These are phyloP conservation scores for Beauveria varroae DNA, from an alignment of 2,329 filamentous ascomycete genomes.

Conservation along the genomic window DNA sequence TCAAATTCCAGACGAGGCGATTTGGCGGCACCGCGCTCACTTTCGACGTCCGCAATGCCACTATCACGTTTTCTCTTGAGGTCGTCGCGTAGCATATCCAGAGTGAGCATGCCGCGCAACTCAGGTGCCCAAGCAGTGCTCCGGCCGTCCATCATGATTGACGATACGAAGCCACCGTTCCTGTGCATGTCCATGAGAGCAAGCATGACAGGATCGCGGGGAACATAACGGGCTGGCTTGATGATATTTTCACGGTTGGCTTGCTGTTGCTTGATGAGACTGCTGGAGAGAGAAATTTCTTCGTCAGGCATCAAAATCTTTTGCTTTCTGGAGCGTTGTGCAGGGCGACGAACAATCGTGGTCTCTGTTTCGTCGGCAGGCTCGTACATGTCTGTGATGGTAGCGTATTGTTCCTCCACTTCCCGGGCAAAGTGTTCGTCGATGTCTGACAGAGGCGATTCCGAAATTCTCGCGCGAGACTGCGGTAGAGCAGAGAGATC, in stretches of 20 bases:
- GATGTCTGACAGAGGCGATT: constrained; percentile 63
- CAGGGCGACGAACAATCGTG: constrained; percentile 57
- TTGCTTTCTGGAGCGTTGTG: constrained; percentile 66
- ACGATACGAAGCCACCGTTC: constrained; percentile 81
- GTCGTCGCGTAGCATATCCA: constrained; percentile 73
- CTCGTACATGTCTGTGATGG: constrained; percentile 53
- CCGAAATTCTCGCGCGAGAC: constrained; percentile 56
- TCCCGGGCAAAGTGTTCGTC: constrained; percentile 55
- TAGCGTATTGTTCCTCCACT: constrained; percentile 50
- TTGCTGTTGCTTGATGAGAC: constrained; percentile 79
- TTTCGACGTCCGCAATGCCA: constrained; percentile 72
- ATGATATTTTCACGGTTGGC: constrained; percentile 80
- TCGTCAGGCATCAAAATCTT: constrained; percentile 77
- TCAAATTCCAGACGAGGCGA: constrained; percentile 62
- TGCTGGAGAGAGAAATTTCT: constrained; percentile 67
- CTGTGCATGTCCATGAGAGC: constrained; percentile 89
- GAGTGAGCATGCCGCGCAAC: constrained; percentile 81
- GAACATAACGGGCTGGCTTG: constrained; percentile 73
- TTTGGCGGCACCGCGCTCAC: constrained; percentile 56
- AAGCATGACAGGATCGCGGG: constrained; percentile 77
- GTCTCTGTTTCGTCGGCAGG: constrained; percentile 49
- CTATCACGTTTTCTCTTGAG: constrained; percentile 92
- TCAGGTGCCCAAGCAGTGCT: constrained; percentile 84
- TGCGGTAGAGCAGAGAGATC: constrained; percentile 38
- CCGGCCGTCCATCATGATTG: constrained; percentile 73